These are phyloP conservation scores for Naegleria gruberi DNA, from an alignment of 208 protist species.

Conservation along the genomic window DNA sequence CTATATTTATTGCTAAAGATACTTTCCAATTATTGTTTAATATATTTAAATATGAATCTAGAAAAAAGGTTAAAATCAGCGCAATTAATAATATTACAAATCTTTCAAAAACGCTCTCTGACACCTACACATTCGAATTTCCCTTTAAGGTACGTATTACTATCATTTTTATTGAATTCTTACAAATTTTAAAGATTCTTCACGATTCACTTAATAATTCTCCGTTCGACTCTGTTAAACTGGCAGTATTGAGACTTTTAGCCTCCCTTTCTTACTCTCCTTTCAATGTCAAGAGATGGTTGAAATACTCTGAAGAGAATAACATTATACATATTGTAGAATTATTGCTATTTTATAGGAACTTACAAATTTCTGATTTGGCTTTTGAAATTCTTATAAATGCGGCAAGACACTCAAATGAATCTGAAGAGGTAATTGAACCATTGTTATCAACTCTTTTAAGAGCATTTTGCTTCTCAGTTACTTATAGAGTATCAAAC, in stretches of 20 bases:
- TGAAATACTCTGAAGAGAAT: not conserved
- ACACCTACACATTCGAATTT: not conserved
- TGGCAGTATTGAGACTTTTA: not conserved
- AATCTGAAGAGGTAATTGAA: not conserved
- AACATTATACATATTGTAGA: not conserved
- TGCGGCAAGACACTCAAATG: not conserved
- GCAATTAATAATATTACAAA: not conserved
- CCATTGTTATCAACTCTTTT: not conserved
- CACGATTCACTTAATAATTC: not conserved
- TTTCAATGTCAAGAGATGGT: not conserved
- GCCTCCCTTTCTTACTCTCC: not conserved
- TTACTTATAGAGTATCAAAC: not conserved
- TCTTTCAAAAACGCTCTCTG: not conserved
- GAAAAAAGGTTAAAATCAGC: not conserved
- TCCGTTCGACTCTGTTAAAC: not conserved
- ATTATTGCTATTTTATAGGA: not conserved
- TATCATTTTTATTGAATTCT: not conserved
- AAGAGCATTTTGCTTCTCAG: not conserved
- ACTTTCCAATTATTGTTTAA: slow-evolving; percentile 4
- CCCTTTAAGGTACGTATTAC: not conserved
- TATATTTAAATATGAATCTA: not conserved
- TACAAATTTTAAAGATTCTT: not conserved
- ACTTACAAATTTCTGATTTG: not conserved
- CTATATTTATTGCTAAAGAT: not conserved
- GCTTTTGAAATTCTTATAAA: not conserved